Evolutionary conservation across 331 rosid species (phyloP), one percentile per base, ranked within the genome.

Genomic region (Rhamnella rubrinervis): DNA sequence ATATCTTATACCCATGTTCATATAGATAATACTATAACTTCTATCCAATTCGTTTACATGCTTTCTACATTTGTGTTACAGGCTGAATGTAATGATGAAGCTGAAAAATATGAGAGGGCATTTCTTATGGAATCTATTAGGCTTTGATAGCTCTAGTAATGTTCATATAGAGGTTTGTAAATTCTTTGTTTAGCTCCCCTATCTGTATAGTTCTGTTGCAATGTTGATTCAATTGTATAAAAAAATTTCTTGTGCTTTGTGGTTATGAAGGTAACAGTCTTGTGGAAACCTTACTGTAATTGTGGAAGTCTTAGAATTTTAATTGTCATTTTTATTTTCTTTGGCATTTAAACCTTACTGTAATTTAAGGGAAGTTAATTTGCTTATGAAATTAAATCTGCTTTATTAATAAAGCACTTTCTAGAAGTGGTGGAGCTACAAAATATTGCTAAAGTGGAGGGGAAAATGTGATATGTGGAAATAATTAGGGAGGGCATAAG

Each of bases 121-220:
- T 92, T 95, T 80, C 63, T 91, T 77, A 82, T 95, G 83, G n/a
- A n/a, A n/a, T n/a, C 86, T 95, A 55, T 69, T 84, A 19, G 81
- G 81, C 18, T 68, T 85, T 74, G 90, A 89, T 72, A 78, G 73
- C 64, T 77, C 87, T 51, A 75, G 74, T 67, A 77, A 73, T 58
- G 79, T n/a, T n/a, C n/a, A 87, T 77, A 84, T 86, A 79, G 97
- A 93, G 98, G 98, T 93, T 74, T 55, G n/a, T 77, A 52, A 18
- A 25, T 75, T 63, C 74, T 66, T 35, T 20, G 50, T 65, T 55
- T 58, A 57, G 49, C 44, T 67, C 28, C 49, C 7, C 47, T 23
- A 41, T 64, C 18, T n/a, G 14, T 50, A 40, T 16, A 50, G 16
- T 56, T 50, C 9, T 47, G 23, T 18, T 18, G 17, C 21, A 46